A percentile compares a stretch with the other conserved stretches of the same genome.
These are phyloP conservation scores for Bisporella sp. DNA, from an alignment of 2,329 filamentous ascomycete species.

Conservation along the genomic window DNA sequence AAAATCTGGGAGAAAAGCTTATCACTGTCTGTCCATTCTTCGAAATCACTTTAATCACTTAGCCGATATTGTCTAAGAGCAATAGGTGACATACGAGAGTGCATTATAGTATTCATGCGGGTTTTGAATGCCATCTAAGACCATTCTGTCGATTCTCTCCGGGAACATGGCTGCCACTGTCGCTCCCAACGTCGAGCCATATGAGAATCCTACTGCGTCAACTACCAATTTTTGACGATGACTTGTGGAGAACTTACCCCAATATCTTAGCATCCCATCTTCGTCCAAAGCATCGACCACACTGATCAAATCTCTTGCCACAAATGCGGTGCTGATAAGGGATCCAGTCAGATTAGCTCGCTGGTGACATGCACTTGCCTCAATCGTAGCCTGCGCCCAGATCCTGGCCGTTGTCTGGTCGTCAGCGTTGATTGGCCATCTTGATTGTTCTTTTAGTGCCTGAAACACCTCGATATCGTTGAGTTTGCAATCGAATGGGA, in stretches of 20 bases:
- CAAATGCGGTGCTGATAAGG: conserved; percentile 11
- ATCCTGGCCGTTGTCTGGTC: conserved; percentile 2
- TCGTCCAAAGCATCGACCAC: conserved; percentile 9
- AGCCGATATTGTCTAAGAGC: not conserved
- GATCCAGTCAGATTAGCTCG: conserved; percentile 1
- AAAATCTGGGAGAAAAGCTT: conserved; percentile 4
- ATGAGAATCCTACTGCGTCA: conserved; percentile 4
- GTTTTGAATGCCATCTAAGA: conserved; percentile 4
- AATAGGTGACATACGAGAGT: not conserved
- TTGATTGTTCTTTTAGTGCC: not conserved
- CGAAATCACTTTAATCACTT: conserved; percentile 3
- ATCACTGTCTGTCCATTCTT: conserved; percentile 5
- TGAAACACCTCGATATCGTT: not conserved
- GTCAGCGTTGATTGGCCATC: not conserved
- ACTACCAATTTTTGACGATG: not conserved
- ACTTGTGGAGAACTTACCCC: not conserved
- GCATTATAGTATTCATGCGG: not conserved
- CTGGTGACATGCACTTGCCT: conserved; percentile 2
- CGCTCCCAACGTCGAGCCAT: conserved; percentile 8
- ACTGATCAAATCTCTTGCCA: conserved; percentile 9
- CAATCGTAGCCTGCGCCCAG: conserved; percentile 1
- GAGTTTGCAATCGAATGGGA: conserved; percentile 4
- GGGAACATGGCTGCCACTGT: conserved; percentile 10
- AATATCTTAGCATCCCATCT: conserved; percentile 11
- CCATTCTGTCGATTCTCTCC: not conserved